Percentiles rank a stretch among this genome's conserved stretches.
Evolutionary conservation across 2,329 filamentous ascomycete genomes (phyloP).

Genomic region (Phialemoniopsis sp.): DNA sequence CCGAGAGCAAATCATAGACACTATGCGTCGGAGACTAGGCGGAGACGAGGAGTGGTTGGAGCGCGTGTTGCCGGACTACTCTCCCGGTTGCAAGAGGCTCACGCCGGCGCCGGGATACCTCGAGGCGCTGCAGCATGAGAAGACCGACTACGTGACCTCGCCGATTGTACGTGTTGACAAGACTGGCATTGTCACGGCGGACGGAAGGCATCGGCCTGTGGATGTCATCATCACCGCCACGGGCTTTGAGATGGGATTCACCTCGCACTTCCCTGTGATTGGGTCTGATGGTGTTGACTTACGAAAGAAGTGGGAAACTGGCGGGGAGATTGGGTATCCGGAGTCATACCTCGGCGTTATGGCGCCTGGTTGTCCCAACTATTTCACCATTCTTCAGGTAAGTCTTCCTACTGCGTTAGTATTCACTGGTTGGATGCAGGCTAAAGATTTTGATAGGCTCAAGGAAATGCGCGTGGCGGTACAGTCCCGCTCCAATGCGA

Average conservation of each 20-base stretch:
- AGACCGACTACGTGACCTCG: slow-evolving; percentile 23
- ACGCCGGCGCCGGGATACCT: slow-evolving; percentile 20
- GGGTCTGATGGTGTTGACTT: slow-evolving; percentile 12
- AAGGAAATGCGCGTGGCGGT: slow-evolving; percentile 10
- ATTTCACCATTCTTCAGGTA: slow-evolving; percentile 14
- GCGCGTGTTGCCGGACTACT: slow-evolving; percentile 12
- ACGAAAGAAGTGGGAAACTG: slow-evolving; percentile 12
- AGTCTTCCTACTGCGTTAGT: too few species aligned
- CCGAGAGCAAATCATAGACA: not conserved
- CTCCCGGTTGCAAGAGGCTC: slow-evolving; percentile 15
- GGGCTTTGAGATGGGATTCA: slow-evolving; percentile 17
- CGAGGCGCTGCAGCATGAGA: slow-evolving; percentile 15
- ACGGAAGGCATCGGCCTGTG: slow-evolving; percentile 17
- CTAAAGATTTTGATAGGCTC: slow-evolving; percentile 4
- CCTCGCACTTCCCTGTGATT: slow-evolving; percentile 13
- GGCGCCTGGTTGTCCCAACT: slow-evolving; percentile 20
- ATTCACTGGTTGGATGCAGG: not conserved
- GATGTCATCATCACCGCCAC: slow-evolving; percentile 25
- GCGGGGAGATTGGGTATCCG: slow-evolving; percentile 8
- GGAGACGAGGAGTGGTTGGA: slow-evolving; percentile 4
- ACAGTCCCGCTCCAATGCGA: slow-evolving; percentile 12
- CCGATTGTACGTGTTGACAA: slow-evolving; percentile 21
- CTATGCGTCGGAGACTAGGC: slow-evolving; percentile 5
- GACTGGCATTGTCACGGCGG: slow-evolving; percentile 18
- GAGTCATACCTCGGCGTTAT: slow-evolving; percentile 18